Percentiles rank a stretch among this genome's conserved stretches.
These are phyloP conservation scores for Kwoniella heveanensis DNA, from an alignment of 768 basidiomycete genomes.

Conservation along the genomic window DNA sequence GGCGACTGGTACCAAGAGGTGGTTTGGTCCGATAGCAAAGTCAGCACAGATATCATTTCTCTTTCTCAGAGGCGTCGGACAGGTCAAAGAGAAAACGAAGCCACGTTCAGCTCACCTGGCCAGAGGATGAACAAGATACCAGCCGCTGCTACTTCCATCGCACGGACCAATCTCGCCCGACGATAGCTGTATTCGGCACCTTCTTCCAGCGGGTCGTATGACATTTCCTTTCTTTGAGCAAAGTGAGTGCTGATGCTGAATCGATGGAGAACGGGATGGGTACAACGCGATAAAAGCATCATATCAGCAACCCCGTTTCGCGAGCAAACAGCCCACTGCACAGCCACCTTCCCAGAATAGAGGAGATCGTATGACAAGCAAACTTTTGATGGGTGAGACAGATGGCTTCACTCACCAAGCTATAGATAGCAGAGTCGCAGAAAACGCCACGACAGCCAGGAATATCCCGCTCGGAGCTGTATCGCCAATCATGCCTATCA, in stretches of 20 bases:
- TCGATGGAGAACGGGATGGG: too few relatives aligned
- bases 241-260: conserved; percentile 21
- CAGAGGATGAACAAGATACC: conserved; percentile 37
- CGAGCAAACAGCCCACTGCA: too few relatives aligned
- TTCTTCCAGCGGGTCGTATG: background rate
- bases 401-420: conserved; percentile 26
- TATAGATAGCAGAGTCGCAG: conserved; percentile 13
- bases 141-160: conserved; percentile 37
- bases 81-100: background rate
- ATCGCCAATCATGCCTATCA: background rate
- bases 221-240: conserved; percentile 4
- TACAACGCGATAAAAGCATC: too few relatives aligned
- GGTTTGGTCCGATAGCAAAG: too few relatives aligned
- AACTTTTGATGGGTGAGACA: too few relatives aligned
- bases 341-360: too few relatives aligned
- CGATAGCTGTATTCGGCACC: background rate
- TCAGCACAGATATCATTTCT: too few relatives aligned
- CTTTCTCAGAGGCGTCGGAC: background rate
- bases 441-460: conserved; percentile 4
- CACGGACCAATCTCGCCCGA: conserved; percentile 13
- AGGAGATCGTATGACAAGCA: too few relatives aligned
- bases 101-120: conserved; percentile 49
- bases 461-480: conserved; percentile 15
- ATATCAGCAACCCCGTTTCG: too few relatives aligned
- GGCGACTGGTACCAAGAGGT: conserved; percentile 20